Evolutionary conservation across 495 filamentous ascomycete species (phyloP).

Genomic region (Recurvomyces mirabilis): DNA sequence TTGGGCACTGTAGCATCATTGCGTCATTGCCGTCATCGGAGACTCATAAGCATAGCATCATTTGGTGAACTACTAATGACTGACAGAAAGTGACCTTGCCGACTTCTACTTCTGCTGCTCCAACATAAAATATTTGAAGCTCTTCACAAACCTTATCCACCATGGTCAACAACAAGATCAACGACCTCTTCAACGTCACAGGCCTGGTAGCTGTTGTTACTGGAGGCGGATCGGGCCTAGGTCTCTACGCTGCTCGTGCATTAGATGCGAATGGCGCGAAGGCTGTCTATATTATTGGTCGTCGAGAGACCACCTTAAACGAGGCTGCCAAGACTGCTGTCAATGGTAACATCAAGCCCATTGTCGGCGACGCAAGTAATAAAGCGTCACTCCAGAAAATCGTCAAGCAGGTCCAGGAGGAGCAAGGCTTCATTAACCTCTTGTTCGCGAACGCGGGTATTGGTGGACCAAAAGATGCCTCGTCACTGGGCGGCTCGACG

Average conservation of each 20-base stretch:
- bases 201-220: slow-evolving; percentile 45
- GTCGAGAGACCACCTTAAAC: slow-evolving; percentile 34
- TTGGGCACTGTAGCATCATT: no score
- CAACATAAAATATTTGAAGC: neutral
- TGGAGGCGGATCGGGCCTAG: slow-evolving; percentile 52
- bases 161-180: slow-evolving; percentile 11
- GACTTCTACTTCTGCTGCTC: no score
- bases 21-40: no score
- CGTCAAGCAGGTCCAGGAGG: slow-evolving; percentile 27
- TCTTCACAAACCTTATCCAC: neutral
- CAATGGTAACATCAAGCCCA: slow-evolving; percentile 31
- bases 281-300: slow-evolving; percentile 59
- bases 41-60: no score
- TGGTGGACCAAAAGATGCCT: slow-evolving; percentile 11
- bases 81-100: no score
- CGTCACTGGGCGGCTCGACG: neutral
- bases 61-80: no score
- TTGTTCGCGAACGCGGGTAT: slow-evolving; percentile 24
- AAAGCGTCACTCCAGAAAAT: slow-evolving; percentile 29
- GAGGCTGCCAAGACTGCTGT: slow-evolving; percentile 14
- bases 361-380: slow-evolving; percentile 35
- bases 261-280: slow-evolving; percentile 52
- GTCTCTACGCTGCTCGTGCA: slow-evolving; percentile 51
- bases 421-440: slow-evolving; percentile 33
- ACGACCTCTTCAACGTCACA: slow-evolving; percentile 11